Percentiles rank a stretch among this genome's conserved stretches.
phyloP scores from a whole-genome alignment of 306 rosid species.

The Prinsepia uniflora region DNA sequence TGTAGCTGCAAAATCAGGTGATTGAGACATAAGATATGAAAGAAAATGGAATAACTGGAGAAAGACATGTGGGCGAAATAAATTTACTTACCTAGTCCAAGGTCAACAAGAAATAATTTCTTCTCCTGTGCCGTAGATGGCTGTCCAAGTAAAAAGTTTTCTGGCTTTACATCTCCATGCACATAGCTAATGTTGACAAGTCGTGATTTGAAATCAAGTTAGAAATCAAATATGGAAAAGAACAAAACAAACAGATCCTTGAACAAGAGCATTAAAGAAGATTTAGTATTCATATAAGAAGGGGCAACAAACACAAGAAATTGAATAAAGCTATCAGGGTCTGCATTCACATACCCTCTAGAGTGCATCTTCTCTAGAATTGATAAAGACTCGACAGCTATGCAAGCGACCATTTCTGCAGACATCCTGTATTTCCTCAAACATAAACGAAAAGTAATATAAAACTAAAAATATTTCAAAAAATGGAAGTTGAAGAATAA shows the following conservation, averaged over 20 bases:
- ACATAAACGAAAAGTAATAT: background rate
- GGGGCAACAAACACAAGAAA: background rate
- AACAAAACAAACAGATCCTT: too few species aligned
- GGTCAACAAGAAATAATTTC: slow-evolving; percentile 90
- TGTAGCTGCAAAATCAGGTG: slow-evolving; percentile 53
- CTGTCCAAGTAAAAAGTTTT: slow-evolving; percentile 95
- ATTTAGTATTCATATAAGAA: background rate
- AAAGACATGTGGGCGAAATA: slow-evolving; percentile 8
- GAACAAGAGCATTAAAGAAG: background rate
- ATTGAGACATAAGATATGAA: slow-evolving; percentile 11
- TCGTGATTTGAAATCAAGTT: slow-evolving; percentile 3
- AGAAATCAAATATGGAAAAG: background rate
- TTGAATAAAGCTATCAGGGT: background rate
- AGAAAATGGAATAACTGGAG: slow-evolving; percentile 16
- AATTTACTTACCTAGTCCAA: slow-evolving; percentile 71
- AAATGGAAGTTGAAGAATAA: background rate
- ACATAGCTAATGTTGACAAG: slow-evolving; percentile 58
- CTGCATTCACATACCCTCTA: slow-evolving; percentile 54
- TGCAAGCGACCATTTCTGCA: slow-evolving; percentile 89
- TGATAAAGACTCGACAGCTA: slow-evolving; percentile 92
- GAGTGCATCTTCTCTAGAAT: slow-evolving; percentile 91
- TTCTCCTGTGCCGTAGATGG: slow-evolving; percentile 86
- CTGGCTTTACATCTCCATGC: slow-evolving; percentile 97
- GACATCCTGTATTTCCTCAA: slow-evolving; percentile 62
- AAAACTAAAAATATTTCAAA: background rate